Base-by-base conservation (phyloP, 2,329 filamentous ascomycete species). In the Aspergillus alliaceus region DNA sequence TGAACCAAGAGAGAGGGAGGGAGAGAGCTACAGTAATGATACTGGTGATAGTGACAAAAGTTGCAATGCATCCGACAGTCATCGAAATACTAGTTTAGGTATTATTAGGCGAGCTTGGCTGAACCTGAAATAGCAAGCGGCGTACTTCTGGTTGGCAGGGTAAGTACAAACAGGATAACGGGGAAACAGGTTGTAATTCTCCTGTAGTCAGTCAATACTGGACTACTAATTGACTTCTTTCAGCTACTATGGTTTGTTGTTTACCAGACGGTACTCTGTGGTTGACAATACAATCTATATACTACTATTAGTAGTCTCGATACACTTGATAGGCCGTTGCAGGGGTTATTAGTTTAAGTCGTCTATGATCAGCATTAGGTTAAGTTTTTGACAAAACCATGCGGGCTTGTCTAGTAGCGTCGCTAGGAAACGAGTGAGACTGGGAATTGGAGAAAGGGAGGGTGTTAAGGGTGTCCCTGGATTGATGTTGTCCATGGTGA, bases 341-440 rank as follows among this genome's bases (percentile, higher is more conserved):
- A 55, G 35, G 48, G 51, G 57, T 53, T 37, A 50, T 50, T 22
- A 12, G 14, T 24, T 35, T 54, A 44, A 29, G 49, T 25, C 35
- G 32, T 42, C 20, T 39, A 53, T 42, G 53, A 56, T 60, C 42
- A 56, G 46, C 44, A 35, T 12, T 34, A 22, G 42, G 46, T 40
- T 54, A 56, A n/a, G 53, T 56, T 56, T 52, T 51, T 53, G 55
- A 54, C 42, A 39, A 44, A 42, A 46, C 57, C 27, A 52, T 59
- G 59, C 57, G 40, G 53, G 34, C 54, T 51, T 56, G 44, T 57
- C 31, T 37, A 34, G 44, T 12, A 29, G 18, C 27, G 14, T 42
- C 37, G 24, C 27, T 37, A 37, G 54, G 46, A 18, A 32, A 49
- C 32, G 35, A 31, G 35, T 42, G 39, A 25, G 22, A 15, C 24